Conservation (phyloP, 2,329 filamentous ascomycete genomes). For the Paradendryphiella salina region DNA sequence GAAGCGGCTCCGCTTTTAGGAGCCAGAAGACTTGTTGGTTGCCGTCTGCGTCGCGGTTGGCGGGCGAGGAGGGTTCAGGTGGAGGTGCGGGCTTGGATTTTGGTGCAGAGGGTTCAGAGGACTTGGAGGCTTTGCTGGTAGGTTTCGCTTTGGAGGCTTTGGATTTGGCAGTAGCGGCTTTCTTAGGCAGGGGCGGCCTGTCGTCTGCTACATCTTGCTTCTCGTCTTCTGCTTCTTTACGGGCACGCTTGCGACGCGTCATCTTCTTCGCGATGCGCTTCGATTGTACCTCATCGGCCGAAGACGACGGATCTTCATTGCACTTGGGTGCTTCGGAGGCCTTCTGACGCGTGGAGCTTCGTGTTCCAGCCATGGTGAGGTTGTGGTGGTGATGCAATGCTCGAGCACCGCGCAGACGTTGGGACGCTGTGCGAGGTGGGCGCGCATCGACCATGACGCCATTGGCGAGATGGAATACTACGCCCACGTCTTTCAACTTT, state of each 20-base stretch:
- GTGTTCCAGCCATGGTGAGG: slow-evolving; percentile 33
- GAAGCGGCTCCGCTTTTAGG: slow-evolving; percentile 71
- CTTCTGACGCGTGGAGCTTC: slow-evolving; percentile 37
- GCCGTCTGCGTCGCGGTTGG: slow-evolving; percentile 35
- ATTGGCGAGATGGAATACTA: slow-evolving; percentile 2
- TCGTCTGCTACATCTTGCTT: slow-evolving; percentile 11
- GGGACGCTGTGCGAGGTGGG: slow-evolving; percentile 1
- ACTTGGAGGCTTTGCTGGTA: not conserved
- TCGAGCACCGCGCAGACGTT: not conserved
- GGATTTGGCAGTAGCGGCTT: slow-evolving; percentile 16
- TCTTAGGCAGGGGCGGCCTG: slow-evolving; percentile 29
- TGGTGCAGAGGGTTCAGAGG: slow-evolving; percentile 8
- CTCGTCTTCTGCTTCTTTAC: slow-evolving; percentile 21
- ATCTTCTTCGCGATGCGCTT: slow-evolving; percentile 29
- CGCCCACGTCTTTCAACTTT: not conserved
- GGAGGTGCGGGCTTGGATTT: slow-evolving; percentile 17
- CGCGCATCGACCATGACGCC: slow-evolving; percentile 4
- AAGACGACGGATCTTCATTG: slow-evolving; percentile 22
- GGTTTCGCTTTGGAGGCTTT: slow-evolving; percentile 7
- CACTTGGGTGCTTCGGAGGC: slow-evolving; percentile 24
- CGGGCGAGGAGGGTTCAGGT: slow-evolving; percentile 20
- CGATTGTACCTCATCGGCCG: slow-evolving; percentile 18
- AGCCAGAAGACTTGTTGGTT: slow-evolving; percentile 51
- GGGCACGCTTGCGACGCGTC: slow-evolving; percentile 37
- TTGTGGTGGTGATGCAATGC: slow-evolving; percentile 5